Evolutionary conservation across 106 monocot species (phyloP), one percentile per base, ranked within the genome.

Genomic region (Dioscorea alata): DNA sequence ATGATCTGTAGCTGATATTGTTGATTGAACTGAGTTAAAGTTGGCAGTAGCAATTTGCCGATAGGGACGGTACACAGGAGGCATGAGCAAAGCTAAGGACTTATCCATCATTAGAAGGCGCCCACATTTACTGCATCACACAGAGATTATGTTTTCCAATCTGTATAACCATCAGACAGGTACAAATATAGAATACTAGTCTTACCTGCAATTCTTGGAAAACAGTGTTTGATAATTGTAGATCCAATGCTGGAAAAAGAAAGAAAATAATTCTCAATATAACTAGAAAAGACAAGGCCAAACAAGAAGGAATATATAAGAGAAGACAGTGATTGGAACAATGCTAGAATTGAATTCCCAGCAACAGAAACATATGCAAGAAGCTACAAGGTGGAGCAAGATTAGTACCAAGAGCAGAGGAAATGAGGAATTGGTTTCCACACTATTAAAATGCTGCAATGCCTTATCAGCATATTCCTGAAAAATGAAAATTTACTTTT

Each of bases 401-500:
- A 58, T 28, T 63, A 60, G 12, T 91, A 91, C 94, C 94, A 94
- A 57, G 69, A 94, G 83, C 18, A 73, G 83, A 61, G 81, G 73
- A 50, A 94, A 71, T 35, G 94, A 64, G 4, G 63, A 70, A 54
- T 88, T 69, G 17, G 73, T 18, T 60, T 85, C 83, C 60, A 69
- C 52, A 69, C 81, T 83, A 18, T 79, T 60, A 72, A 91, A 94
- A 83, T 83, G 86, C 56, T 90, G 90, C 75, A 90, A 73, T 50
- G 94, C 90, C 79, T 85, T 88, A 25, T 75, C 85, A 77, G 94
- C 90, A 82, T 90, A 76, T 63, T 85, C 94, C 94, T 94, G 77
- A 57, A 66, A 63, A 68, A 75, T 61, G 60, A 33, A 75, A 78
- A 63, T 5, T 13, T 16, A 64, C 8, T 22, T 33, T 6, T 62